Conservation (phyloP, 495 filamentous ascomycete genomes). For the Tuber calosporum region DNA sequence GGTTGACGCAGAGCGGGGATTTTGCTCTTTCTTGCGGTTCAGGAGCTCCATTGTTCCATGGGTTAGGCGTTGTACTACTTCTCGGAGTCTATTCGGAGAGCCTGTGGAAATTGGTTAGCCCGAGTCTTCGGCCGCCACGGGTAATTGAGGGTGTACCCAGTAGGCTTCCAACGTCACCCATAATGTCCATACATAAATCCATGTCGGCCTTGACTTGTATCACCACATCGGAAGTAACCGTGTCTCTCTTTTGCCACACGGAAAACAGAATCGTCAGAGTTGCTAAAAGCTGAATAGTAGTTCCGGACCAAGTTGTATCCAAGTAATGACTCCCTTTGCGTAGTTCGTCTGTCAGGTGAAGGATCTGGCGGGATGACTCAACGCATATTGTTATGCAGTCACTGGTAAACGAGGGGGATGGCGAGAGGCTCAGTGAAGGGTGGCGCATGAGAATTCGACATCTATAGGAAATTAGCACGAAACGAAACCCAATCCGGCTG, state of each 20-base stretch:
- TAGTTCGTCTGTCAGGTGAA: slow-evolving; percentile 54
- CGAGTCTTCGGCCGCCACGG: background rate
- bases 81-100: slow-evolving; percentile 34
- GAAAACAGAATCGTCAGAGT: slow-evolving; percentile 66
- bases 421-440: slow-evolving; percentile 60
- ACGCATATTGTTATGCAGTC: slow-evolving; percentile 64
- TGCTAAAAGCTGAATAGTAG: slow-evolving; percentile 62
- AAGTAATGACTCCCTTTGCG: slow-evolving; percentile 56
- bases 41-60: slow-evolving; percentile 40
- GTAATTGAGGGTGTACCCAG: slow-evolving; percentile 49
- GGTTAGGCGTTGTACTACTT: slow-evolving; percentile 39
- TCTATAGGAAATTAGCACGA: slow-evolving; percentile 13
- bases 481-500: background rate
- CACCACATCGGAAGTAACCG: slow-evolving; percentile 52
- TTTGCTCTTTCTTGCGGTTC: slow-evolving; percentile 36
- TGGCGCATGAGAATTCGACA: slow-evolving; percentile 55
- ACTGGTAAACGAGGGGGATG: slow-evolving; percentile 53
- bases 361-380: slow-evolving; percentile 56
- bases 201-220: slow-evolving; percentile 57
- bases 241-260: slow-evolving; percentile 57
- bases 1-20: slow-evolving; percentile 19
- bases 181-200: slow-evolving; percentile 59
- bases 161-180: slow-evolving; percentile 57
- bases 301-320: slow-evolving; percentile 76
- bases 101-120: slow-evolving; percentile 29